phyloP scores from a whole-genome alignment of 192 early-diverging fungal genomes.

The Coemansia sp. region DNA sequence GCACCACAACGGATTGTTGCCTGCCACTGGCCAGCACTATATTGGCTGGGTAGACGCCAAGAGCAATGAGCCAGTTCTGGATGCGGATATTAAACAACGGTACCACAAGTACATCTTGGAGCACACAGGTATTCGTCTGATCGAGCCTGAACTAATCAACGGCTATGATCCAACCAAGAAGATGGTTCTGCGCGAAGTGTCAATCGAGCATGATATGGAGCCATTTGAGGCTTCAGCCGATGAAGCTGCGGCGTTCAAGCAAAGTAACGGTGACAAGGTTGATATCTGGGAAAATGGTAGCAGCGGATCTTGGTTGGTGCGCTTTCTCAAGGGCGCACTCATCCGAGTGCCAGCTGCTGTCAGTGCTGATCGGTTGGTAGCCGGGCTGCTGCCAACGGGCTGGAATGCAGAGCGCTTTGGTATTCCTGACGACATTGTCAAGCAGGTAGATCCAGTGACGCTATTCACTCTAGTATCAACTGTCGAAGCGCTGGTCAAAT shows the following conservation, averaged over 20 bases:
- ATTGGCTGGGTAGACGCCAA: slow-evolving; percentile 89
- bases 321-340: slow-evolving; percentile 81
- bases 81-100: slow-evolving; percentile 81
- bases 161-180: slow-evolving; percentile 89
- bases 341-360: slow-evolving; percentile 86
- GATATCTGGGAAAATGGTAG: slow-evolving; percentile 52
- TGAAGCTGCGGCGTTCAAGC: slow-evolving; percentile 80
- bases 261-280: slow-evolving; percentile 75
- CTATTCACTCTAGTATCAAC: slow-evolving; percentile 82
- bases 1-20: slow-evolving; percentile 61
- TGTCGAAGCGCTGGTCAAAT: slow-evolving; percentile 86
- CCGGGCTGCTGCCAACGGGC: slow-evolving; percentile 88
- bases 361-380: slow-evolving; percentile 73
- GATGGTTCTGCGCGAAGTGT: slow-evolving; percentile 81
- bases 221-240: slow-evolving; percentile 84
- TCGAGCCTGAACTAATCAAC: slow-evolving; percentile 82
- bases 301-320: slow-evolving; percentile 69
- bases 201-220: slow-evolving; percentile 83
- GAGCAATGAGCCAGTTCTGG: slow-evolving; percentile 79
- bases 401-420: slow-evolving; percentile 89
- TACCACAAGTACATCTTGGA: slow-evolving; percentile 87
- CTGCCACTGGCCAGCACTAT: slow-evolving; percentile 17
- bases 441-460: slow-evolving; percentile 85
- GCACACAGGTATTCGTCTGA: slow-evolving; percentile 59
- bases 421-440: slow-evolving; percentile 84